Evolutionary conservation across 2,329 filamentous ascomycete genomes (phyloP).

Genomic region (Xylaria sp.): DNA sequence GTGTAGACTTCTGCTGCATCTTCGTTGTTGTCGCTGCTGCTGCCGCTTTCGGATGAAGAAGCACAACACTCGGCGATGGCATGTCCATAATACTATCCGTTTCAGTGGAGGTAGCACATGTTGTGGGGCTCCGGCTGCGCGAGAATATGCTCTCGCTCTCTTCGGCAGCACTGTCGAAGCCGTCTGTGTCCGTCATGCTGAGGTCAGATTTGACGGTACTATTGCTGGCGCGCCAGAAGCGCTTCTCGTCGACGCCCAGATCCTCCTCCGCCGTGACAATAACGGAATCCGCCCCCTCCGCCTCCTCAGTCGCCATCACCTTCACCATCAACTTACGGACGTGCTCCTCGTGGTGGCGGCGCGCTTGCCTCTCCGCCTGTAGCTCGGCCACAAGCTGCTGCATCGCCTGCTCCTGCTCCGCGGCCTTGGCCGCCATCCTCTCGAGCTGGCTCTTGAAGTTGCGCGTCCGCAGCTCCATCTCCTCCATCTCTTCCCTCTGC

Average conservation of each 20-base stretch:
- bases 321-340: conserved; percentile 43
- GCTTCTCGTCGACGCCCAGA: conserved; percentile 62
- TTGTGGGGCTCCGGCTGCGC: conserved; percentile 67
- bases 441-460: conserved; percentile 71
- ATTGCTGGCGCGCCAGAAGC: conserved; percentile 56
- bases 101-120: conserved; percentile 46
- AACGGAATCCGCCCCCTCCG: conserved; percentile 51
- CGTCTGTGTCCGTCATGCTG: conserved; percentile 63
- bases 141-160: conserved; percentile 69
- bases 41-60: conserved; percentile 25
- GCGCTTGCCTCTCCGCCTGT: conserved; percentile 61
- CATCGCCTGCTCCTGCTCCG: conserved; percentile 65
- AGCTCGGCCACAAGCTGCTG: conserved; percentile 63
- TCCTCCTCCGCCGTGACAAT: conserved; percentile 56
- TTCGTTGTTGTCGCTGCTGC: too few species aligned
- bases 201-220: conserved; percentile 57
- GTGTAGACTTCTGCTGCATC: conserved; percentile 40
- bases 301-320: conserved; percentile 43
- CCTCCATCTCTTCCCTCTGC: conserved; percentile 66
- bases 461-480: conserved; percentile 63
- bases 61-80: not conserved
- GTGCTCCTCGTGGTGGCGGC: conserved; percentile 55
- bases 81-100: conserved; percentile 38
- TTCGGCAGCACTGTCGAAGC: conserved; percentile 53
- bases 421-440: conserved; percentile 65